A percentile compares a stretch with the other conserved stretches of the same genome.
Evolutionary conservation across 345 rosid genomes (phyloP).

Genomic region (Viola odorata): DNA sequence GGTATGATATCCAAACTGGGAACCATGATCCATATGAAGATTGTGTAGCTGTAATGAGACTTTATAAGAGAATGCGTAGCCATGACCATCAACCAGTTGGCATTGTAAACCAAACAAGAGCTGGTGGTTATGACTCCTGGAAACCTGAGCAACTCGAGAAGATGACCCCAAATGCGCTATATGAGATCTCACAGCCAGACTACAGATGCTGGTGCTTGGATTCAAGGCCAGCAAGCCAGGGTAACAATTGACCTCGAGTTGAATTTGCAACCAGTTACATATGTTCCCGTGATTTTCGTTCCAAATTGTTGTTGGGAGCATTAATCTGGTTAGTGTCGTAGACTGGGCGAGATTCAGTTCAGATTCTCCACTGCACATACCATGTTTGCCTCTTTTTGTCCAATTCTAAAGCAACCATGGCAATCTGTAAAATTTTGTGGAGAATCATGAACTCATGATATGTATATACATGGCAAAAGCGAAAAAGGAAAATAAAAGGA

Average conservation of each 20-base stretch:
- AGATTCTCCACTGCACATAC: too few species aligned
- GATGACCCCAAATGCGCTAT: conserved; percentile 54
- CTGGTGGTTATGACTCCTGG: conserved; percentile 30
- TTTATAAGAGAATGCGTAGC: conserved; percentile 61
- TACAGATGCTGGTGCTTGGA: conserved; percentile 73
- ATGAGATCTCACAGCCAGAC: conserved; percentile 43
- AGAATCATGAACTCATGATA: too few species aligned
- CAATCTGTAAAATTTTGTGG: too few species aligned
- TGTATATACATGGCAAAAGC: too few species aligned
- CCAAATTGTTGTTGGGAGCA: too few species aligned
- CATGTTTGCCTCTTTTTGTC: too few species aligned
- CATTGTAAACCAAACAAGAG: conserved; percentile 11
- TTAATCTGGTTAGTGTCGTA: too few species aligned
- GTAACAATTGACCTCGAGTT: not conserved
- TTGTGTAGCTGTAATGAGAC: conserved; percentile 58
- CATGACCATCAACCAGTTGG: conserved; percentile 40
- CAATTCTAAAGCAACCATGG: too few species aligned
- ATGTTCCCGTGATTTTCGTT: too few species aligned
- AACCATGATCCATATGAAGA: conserved; percentile 63
- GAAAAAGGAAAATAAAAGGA: too few species aligned
- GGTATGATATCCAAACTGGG: conserved; percentile 57
- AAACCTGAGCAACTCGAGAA: conserved; percentile 48
- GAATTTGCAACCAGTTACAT: too few species aligned
- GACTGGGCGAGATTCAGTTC: too few species aligned
- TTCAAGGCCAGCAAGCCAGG: conserved; percentile 15